phyloP scores from a whole-genome alignment of 2,329 filamentous ascomycete species.

The Teratosphaeria viscida region DNA sequence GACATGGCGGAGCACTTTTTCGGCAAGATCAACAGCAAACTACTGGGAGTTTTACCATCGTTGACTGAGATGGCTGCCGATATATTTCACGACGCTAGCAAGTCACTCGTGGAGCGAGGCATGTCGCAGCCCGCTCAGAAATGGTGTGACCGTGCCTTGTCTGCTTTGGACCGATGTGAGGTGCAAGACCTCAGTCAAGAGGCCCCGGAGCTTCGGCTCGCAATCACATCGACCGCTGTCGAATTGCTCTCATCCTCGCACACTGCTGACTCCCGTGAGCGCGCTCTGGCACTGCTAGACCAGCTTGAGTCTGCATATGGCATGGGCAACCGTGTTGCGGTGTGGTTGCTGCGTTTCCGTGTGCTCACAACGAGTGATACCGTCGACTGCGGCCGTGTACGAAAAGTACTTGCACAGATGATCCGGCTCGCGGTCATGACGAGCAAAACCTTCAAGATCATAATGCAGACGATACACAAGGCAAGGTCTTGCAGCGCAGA shows the following conservation, averaged over 20 bases:
- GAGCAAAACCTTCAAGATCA: constrained; percentile 51
- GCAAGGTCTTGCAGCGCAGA: constrained; percentile 40
- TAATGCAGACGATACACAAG: constrained; percentile 59
- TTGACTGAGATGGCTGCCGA: constrained; percentile 55
- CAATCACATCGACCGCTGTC: constrained; percentile 48
- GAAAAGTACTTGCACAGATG: constrained; percentile 49
- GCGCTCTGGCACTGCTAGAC: constrained; percentile 34
- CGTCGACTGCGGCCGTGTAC: constrained; percentile 31
- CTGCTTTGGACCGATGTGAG: constrained; percentile 47
- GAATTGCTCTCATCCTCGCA: constrained; percentile 1
- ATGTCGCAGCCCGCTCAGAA: constrained; percentile 48
- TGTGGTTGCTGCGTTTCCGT: constrained; percentile 59
- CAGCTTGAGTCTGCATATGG: constrained; percentile 55
- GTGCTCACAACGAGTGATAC: constrained; percentile 41
- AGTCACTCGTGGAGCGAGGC: constrained; percentile 41
- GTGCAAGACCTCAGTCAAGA: constrained; percentile 48
- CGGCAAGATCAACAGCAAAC: constrained; percentile 40
- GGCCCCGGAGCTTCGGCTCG: constrained; percentile 53
- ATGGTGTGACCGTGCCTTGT: constrained; percentile 64
- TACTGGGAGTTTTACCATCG: constrained; percentile 36
- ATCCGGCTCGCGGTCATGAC: constrained; percentile 50
- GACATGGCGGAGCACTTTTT: constrained; percentile 75
- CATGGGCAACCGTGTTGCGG: constrained; percentile 46
- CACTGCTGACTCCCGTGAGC: constrained; percentile 1
- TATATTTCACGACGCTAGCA: constrained; percentile 63